Base-by-base conservation (phyloP, 1,139 yeast genomes). In the Yamadazyma sp. region DNA sequence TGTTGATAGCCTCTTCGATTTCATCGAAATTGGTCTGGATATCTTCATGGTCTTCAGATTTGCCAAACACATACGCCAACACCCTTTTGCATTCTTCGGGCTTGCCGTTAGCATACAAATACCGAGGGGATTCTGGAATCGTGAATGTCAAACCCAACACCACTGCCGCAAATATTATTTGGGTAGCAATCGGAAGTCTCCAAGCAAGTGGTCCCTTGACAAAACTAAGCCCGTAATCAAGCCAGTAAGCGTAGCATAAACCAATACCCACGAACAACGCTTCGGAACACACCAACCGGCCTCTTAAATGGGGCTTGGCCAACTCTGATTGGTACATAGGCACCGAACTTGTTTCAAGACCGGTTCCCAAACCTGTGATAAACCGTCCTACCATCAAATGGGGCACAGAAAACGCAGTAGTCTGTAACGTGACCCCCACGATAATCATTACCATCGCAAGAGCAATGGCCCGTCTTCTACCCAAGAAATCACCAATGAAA, bases 251-350 rank as follows among this genome's bases (percentile, higher is more conserved):
- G 45, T 82, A 51, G 48, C 82, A 67, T 40, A 84, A 71, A 47
- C 92, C 90, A 45, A 82, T 63, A 25, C 89, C 82, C 51, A 83
- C 78, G 57, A 76, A 74, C 51, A 80, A 73, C 58, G 84, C 89
- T 66, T 80, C 84, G 43, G 81, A 73, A 34, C 83, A 74, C 36
- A 83, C 87, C 61, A 80, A 67, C 20, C 86, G 75, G 53, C 90
- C 92, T 64, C 92, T 75, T 41, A 80, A 63, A 48, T 73, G 71
- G 54, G 73, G 79, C 36, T 88, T 88, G 29, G 88, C 73, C 40
- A 81, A 68, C 62, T 84, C 90, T 40, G 85, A 73, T 62, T 81
- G 81, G 57, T 81, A 82, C 62, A 82, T 64, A 22, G 89, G 87
- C 34, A 79, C 74, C 35, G 79, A 63, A 22, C 84, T 82, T 14